Conservation (phyloP, 345 rosid species). For the Hibiscus tridactylites region DNA sequence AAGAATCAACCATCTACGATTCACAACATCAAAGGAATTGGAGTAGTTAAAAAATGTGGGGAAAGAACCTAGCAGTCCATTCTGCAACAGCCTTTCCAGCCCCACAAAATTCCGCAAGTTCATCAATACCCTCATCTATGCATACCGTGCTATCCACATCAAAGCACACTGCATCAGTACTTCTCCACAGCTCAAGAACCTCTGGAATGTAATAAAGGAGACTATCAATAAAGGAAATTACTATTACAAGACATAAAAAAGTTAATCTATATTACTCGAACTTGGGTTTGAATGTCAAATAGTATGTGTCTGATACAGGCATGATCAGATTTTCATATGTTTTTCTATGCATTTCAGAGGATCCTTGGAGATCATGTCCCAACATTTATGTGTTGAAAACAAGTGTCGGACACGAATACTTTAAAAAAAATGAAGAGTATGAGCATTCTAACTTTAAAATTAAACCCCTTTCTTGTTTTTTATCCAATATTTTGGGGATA, state of each 20-base stretch:
- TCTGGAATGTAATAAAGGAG: slow-evolving; percentile 33
- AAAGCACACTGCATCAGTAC: slow-evolving; percentile 76
- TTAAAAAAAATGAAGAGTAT: no score
- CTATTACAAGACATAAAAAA: not conserved
- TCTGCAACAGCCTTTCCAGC: slow-evolving; percentile 95
- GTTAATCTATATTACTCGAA: not conserved
- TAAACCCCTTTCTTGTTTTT: not conserved
- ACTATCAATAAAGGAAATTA: slow-evolving; percentile 8
- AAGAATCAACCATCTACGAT: not conserved
- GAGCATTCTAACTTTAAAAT: no score
- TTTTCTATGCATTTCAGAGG: not conserved
- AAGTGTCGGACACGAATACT: no score
- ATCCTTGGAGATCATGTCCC: no score
- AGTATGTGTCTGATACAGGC: not conserved
- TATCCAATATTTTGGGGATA: not conserved
- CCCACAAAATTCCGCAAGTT: slow-evolving; percentile 97
- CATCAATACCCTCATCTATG: slow-evolving; percentile 91
- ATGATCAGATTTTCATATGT: not conserved
- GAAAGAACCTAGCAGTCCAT: slow-evolving; percentile 79
- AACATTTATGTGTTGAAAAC: no score
- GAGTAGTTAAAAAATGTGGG: not conserved
- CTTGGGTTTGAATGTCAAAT: not conserved
- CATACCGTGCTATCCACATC: slow-evolving; percentile 99
- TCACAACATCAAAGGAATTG: not conserved
- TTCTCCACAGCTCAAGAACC: slow-evolving; percentile 68